Evolutionary conservation across 345 rosid species (phyloP).

Genomic region (Euclidium syriacum): DNA sequence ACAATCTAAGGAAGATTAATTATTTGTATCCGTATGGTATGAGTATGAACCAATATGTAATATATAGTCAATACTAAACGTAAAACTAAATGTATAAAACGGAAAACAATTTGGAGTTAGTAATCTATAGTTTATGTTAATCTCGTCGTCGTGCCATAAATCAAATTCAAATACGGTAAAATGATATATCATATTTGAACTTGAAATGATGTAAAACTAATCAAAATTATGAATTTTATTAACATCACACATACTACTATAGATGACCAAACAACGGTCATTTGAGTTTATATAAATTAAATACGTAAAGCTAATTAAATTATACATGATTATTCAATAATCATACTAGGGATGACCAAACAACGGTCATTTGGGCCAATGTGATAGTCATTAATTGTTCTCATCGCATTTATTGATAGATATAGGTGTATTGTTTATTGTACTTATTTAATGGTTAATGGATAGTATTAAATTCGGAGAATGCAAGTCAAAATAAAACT

Average conservation of each 20-base stretch:
- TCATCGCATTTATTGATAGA: slow-evolving; percentile 3
- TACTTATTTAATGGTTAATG: not conserved
- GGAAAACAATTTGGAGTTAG: too few species aligned
- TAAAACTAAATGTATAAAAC: too few species aligned
- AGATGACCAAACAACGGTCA: too few species aligned
- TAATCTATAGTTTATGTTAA: too few species aligned
- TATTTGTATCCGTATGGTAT: not conserved
- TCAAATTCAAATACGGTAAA: too few species aligned
- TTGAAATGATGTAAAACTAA: too few species aligned
- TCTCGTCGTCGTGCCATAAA: too few species aligned
- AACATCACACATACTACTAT: too few species aligned
- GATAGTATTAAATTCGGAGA: not conserved
- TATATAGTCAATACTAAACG: not conserved
- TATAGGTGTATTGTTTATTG: not conserved
- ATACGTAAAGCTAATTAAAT: not conserved
- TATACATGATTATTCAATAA: too few species aligned
- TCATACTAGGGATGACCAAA: not conserved
- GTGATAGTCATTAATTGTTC: not conserved
- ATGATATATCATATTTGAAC: too few species aligned
- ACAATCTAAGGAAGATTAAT: slow-evolving; percentile 14
- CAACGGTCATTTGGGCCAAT: not conserved
- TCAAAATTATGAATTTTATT: too few species aligned
- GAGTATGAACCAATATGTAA: not conserved
- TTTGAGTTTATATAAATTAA: not conserved
- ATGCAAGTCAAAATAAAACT: slow-evolving; percentile 5